phyloP scores from a whole-genome alignment of 2,329 filamentous ascomycete genomes.

The Penicillium sp. region DNA sequence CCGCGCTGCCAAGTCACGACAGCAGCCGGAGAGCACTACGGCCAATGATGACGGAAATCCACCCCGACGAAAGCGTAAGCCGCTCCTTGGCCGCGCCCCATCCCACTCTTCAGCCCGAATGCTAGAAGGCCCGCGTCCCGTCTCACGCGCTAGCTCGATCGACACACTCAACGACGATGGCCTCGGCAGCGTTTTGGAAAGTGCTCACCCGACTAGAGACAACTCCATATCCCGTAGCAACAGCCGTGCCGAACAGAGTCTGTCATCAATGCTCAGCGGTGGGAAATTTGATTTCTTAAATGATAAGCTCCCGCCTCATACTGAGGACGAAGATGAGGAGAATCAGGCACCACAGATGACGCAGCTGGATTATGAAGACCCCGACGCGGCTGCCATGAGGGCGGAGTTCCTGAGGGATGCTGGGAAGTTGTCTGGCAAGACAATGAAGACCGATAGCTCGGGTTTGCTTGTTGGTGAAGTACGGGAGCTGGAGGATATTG shows the following conservation, averaged over 20 bases:
- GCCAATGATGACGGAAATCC: constrained; percentile 19
- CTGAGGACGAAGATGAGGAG: constrained; percentile 31
- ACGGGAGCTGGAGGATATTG: constrained; percentile 33
- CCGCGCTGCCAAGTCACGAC: constrained; percentile 33
- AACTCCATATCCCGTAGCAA: constrained; percentile 27
- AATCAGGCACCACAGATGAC: constrained; percentile 44
- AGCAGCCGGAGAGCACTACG: constrained; percentile 22
- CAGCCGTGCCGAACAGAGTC: constrained; percentile 29
- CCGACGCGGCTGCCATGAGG: constrained; percentile 55
- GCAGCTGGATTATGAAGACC: constrained; percentile 49
- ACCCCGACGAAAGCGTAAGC: constrained; percentile 32
- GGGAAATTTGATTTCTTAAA: constrained; percentile 34
- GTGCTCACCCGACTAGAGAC: constrained; percentile 18
- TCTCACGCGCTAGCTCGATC: constrained; percentile 50
- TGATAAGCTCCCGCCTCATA: constrained; percentile 20
- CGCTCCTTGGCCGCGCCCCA: constrained; percentile 43
- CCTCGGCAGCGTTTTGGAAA: constrained; percentile 38
- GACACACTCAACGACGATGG: constrained; percentile 49
- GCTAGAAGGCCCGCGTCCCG: constrained; percentile 19
- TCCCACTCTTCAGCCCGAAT: constrained; percentile 38
- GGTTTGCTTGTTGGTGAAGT: constrained; percentile 29
- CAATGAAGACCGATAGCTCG: constrained; percentile 13
- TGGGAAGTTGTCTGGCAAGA: constrained; percentile 43
- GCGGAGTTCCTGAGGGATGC: constrained; percentile 51
- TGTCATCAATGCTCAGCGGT: constrained; percentile 33